Conservation (phyloP, 352 stramenopile genomes). For the Globisporangium sylvaticum region DNA sequence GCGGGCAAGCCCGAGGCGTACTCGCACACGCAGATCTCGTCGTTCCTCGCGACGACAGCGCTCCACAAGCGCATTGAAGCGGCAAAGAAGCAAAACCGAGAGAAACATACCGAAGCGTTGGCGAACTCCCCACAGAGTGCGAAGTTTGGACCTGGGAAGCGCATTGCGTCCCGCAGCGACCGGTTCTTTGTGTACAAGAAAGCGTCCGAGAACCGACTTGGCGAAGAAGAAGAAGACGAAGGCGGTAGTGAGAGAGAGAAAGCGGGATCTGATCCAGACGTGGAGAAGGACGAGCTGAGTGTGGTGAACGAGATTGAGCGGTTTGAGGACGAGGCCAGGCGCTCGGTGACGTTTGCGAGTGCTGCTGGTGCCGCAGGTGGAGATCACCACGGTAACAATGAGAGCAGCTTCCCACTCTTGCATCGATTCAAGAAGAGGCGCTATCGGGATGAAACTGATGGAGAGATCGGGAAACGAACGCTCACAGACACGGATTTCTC, state of each 20-base stretch:
- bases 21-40: slow-evolving; percentile 92
- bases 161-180: slow-evolving; percentile 78
- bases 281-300: background rate
- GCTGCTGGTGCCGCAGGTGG: background rate
- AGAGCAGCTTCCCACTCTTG: background rate
- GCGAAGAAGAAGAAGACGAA: background rate
- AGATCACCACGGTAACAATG: slow-evolving; percentile 13
- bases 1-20: slow-evolving; percentile 93
- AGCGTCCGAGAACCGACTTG: slow-evolving; percentile 6
- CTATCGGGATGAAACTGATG: slow-evolving; percentile 15
- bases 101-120: slow-evolving; percentile 21
- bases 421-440: slow-evolving; percentile 13
- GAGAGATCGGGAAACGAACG: slow-evolving; percentile 19
- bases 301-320: slow-evolving; percentile 5
- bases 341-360: background rate
- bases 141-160: slow-evolving; percentile 37
- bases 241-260: slow-evolving; percentile 10
- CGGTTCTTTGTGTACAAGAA: slow-evolving; percentile 77
- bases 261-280: background rate
- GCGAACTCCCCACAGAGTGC: slow-evolving; percentile 13
- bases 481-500: slow-evolving; percentile 36
- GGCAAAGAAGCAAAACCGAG: slow-evolving; percentile 53
- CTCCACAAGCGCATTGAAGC: slow-evolving; percentile 86
- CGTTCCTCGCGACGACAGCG: slow-evolving; percentile 91
- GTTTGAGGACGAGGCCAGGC: slow-evolving; percentile 13